Evolutionary conservation across 192 early-diverging fungal genomes (phyloP), one percentile per base, ranked within the genome.

Genomic region (Coemansia sp.): DNA sequence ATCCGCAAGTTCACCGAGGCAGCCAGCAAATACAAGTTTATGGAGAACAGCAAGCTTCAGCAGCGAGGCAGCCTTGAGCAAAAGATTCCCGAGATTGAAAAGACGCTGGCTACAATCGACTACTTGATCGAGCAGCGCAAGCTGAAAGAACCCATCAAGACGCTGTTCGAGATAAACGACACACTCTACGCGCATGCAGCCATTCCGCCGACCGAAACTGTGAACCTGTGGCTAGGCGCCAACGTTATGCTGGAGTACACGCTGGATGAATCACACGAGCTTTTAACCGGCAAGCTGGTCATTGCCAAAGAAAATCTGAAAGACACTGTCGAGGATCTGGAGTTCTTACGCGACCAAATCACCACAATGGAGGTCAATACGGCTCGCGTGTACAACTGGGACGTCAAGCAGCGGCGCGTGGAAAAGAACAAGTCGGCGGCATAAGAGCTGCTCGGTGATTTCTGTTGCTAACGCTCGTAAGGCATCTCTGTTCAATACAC

Each of bases 281-380:
- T 98, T 24, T 81, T 98, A 14, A 60, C 76, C 17, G 78, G 82
- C 39, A 98, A 98, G 62, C 81, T 94, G 15, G 65, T 35, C 0
- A 87, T 85, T 29, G 95, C 95, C 22, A 80, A 86, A 48, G 84
- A 56, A n/a, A 85, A 84, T 36, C 74, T 95, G 48, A 76, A 81
- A 58, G 86, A 94, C 43, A 86, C 91, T 0, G 79, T 86, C 3
- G 95, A 98, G 68, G 96, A 98, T 78, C 79, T 96, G 15, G 90
- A 89, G 67, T 98, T 94, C 63, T 65, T 98, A 77, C 84, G 92
- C 58, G 93, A 95, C 60, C 97, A 98, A 76, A 93, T 98, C 74
- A 98, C 97, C 0, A 97, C 94, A n/a, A 97, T 98, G 94, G 97
- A 98, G 72, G 97, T 93, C 76, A 93, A 93, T 82, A 94, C 87